Conservation (phyloP, 805 yeast genomes). For the Candida parachauliodes region DNA sequence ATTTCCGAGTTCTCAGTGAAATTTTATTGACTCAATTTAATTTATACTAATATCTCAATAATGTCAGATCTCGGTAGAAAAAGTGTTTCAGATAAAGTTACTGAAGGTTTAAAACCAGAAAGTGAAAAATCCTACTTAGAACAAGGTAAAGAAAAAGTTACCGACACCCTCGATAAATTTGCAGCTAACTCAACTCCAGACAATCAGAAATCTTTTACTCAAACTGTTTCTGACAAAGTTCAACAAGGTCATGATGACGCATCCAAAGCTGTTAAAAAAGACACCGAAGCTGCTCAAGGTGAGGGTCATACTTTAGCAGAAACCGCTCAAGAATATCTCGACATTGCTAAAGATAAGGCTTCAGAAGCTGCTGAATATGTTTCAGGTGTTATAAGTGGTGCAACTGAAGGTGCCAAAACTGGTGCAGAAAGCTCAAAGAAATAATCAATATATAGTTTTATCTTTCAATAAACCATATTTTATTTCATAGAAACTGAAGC, state of each 20-base stretch:
- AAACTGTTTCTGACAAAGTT: slow-evolving; percentile 63
- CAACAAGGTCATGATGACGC: slow-evolving; percentile 54
- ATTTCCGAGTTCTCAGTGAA: too few relatives aligned
- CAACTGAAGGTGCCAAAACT: slow-evolving; percentile 48
- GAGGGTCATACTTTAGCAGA: slow-evolving; percentile 30
- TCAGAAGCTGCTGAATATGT: slow-evolving; percentile 56
- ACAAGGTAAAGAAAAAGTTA: slow-evolving; percentile 66
- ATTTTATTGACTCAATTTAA: not conserved
- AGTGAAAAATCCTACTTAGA: slow-evolving; percentile 60
- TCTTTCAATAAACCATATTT: too few relatives aligned
- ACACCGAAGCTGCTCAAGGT: slow-evolving; percentile 11
- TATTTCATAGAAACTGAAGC: too few relatives aligned
- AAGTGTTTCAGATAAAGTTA: slow-evolving; percentile 61
- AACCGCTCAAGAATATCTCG: slow-evolving; percentile 45
- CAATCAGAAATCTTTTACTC: slow-evolving; percentile 63
- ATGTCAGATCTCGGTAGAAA: slow-evolving; percentile 67
- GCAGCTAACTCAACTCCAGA: slow-evolving; percentile 63
- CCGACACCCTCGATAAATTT: slow-evolving; percentile 63
- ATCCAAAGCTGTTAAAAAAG: slow-evolving; percentile 23
- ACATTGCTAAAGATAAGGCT: slow-evolving; percentile 52
- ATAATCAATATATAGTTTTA: too few relatives aligned
- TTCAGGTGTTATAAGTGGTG: slow-evolving; percentile 52
- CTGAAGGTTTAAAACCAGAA: slow-evolving; percentile 70
- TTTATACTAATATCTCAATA: not conserved
- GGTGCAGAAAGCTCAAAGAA: slow-evolving; percentile 19